A percentile compares a stretch with the other conserved stretches of the same genome.
These are phyloP conservation scores for Seiridium cupressi DNA, from an alignment of 2,329 filamentous ascomycete species.

Conservation along the genomic window DNA sequence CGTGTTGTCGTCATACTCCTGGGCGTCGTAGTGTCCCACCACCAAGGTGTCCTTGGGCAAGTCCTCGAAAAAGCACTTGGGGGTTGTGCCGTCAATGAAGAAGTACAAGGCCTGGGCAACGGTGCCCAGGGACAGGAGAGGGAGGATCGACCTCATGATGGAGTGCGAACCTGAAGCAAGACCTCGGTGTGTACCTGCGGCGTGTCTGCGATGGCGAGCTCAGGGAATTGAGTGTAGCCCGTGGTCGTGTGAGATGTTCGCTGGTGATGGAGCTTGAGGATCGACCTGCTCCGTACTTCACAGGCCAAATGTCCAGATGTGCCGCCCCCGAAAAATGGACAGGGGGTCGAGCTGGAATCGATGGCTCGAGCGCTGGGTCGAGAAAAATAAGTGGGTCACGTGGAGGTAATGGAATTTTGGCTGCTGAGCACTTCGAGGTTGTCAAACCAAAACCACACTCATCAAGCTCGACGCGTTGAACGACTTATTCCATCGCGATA, in stretches of 20 bases:
- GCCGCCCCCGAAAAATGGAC: slow-evolving; percentile 1
- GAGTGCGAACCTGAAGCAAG: background rate
- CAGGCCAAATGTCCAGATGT: slow-evolving; percentile 5
- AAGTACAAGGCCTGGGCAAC: slow-evolving; percentile 86
- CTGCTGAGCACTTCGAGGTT: no score
- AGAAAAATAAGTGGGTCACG: background rate
- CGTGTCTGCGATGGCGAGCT: no score
- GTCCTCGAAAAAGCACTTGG: slow-evolving; percentile 98
- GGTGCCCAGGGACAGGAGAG: slow-evolving; percentile 64
- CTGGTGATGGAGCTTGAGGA: slow-evolving; percentile 1
- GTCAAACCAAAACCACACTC: background rate
- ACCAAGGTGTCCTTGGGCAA: slow-evolving; percentile 96
- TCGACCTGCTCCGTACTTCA: background rate
- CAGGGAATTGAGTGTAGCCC: background rate
- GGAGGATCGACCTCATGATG: slow-evolving; percentile 59
- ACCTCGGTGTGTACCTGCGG: background rate
- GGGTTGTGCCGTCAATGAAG: slow-evolving; percentile 81
- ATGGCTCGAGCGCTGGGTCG: background rate
- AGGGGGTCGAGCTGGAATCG: slow-evolving; percentile 1
- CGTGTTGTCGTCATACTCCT: slow-evolving; percentile 74
- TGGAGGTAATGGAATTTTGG: no score
- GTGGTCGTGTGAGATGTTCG: slow-evolving; percentile 2
- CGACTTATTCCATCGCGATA: background rate
- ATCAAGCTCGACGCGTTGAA: background rate
- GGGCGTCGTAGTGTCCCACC: slow-evolving; percentile 85